These are phyloP conservation scores for Raphanus sativus DNA, from an alignment of 345 rosid species.

Conservation along the genomic window DNA sequence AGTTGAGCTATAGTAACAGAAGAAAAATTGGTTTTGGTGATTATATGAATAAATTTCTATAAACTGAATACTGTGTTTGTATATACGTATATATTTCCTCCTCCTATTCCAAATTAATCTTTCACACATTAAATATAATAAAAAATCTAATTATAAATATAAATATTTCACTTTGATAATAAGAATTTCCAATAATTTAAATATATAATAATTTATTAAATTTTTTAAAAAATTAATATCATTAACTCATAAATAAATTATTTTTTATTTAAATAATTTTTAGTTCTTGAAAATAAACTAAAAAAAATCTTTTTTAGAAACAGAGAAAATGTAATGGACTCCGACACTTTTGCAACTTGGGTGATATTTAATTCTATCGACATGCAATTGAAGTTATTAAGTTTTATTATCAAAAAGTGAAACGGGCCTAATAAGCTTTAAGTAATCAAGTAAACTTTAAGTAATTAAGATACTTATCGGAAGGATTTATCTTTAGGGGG, in stretches of 20 bases:
- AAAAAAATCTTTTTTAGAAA: background rate
- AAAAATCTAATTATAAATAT: too few relatives aligned
- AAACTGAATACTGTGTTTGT: background rate
- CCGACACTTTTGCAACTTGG: slow-evolving; percentile 8
- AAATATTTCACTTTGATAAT: too few relatives aligned
- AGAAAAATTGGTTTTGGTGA: slow-evolving; percentile 30
- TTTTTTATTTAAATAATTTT: too few relatives aligned
- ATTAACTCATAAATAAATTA: too few relatives aligned
- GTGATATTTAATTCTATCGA: background rate
- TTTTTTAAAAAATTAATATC: too few relatives aligned
- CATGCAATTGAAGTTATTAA: background rate
- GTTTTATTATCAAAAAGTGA: background rate
- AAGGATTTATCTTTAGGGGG: background rate
- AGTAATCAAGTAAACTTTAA: background rate
- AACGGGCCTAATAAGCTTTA: background rate
- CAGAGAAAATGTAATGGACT: background rate
- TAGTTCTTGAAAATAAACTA: background rate
- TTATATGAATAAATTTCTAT: slow-evolving; percentile 14
- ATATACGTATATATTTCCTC: background rate
- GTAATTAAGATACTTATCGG: background rate
- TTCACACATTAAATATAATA: too few relatives aligned
- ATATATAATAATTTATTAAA: too few relatives aligned
- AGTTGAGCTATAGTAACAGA: slow-evolving; percentile 1
- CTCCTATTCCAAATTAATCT: background rate
- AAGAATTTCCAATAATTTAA: too few relatives aligned